Percentiles rank a stretch among this genome's conserved stretches.
These are phyloP conservation scores for Zymoseptoria tritici DNA, from an alignment of 2,329 filamentous ascomycete genomes.

Conservation along the genomic window DNA sequence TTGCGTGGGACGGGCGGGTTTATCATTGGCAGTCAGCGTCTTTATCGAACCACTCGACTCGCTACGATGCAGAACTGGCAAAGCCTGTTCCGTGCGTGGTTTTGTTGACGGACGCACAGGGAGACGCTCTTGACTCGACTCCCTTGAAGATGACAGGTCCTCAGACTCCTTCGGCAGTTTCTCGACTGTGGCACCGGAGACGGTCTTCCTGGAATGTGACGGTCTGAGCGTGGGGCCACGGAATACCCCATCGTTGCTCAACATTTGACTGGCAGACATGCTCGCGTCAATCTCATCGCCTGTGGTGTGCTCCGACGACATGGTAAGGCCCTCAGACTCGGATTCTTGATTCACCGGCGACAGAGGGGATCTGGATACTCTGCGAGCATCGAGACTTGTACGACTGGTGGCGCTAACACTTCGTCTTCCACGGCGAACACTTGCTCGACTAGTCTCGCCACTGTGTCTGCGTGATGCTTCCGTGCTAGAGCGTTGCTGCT, in stretches of 20 bases:
- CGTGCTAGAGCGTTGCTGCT: conserved; percentile 36
- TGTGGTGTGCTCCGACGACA: conserved; percentile 23
- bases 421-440: conserved; percentile 39
- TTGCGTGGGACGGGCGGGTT: conserved; percentile 3
- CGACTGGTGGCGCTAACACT: conserved; percentile 55
- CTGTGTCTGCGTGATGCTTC: conserved; percentile 27
- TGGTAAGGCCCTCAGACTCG: conserved; percentile 57
- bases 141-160: conserved; percentile 28
- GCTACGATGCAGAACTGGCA: conserved; percentile 6
- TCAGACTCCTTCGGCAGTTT: conserved; percentile 28
- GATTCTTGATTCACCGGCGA: conserved; percentile 53
- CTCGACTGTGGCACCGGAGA: conserved; percentile 19
- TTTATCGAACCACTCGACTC: conserved; percentile 12
- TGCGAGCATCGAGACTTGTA: conserved; percentile 34
- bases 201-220: conserved; percentile 16
- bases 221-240: conserved; percentile 60
- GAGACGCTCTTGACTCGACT: conserved; percentile 20
- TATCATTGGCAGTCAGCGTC: conserved; percentile 7
- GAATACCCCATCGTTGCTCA: conserved; percentile 82
- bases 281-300: conserved; percentile 16
- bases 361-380: conserved; percentile 42
- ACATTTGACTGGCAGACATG: conserved; percentile 80
- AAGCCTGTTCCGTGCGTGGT: conserved; percentile 4
- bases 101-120: conserved; percentile 17
- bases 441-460: conserved; percentile 27